Evolutionary conservation across 768 basidiomycete genomes (phyloP), one percentile per base, ranked within the genome.

Genomic region (Mycena rosella): DNA sequence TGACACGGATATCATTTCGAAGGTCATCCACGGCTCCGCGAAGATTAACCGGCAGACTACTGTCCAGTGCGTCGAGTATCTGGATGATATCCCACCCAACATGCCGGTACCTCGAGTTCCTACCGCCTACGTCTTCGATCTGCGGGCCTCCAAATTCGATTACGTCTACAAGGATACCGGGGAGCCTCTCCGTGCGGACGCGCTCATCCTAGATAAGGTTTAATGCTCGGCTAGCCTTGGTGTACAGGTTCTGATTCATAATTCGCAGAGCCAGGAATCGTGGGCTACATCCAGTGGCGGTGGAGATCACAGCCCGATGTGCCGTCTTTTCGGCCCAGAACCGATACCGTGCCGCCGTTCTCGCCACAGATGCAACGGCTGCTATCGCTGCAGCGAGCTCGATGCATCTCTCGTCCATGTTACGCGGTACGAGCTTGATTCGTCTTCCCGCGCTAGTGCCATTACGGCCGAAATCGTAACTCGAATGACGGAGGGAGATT

Each of bases 1-100:
- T 15, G 53, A 54, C 34, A 54, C 53, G 8, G 34, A 54, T 18
- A 54, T 54, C 22, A 53, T 53, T 14, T 54, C 53, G 20, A 54
- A 24, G 34, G 34, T n/a, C 3, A 54, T 54, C 22, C 6, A 38
- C 15, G 53, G 53, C n/a, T n/a, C 14, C 8, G 53, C 53, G 22
- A n/a, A 54, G 1, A 54, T 54, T 34, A 54, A 53, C 22, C 29
- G 52, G n/a, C 52, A 53, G 32, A 53, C 30, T 32, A 34, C 34
- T 3, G 30, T 53, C 2, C n/a, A 36, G 13, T 9, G 34, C 34
- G 53, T 54, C 9, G 51, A 52, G 30, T 48, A 48, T 48, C 14
- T 48, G 24, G 14, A 48, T 6, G 47, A 48, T 14, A 13, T 48
- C 24, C 47, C 47, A 5, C 14, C 8, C 2, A 4, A 27, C 18